phyloP scores from a whole-genome alignment of 805 yeast species.

The Wickerhamomyces kurtzmanii region DNA sequence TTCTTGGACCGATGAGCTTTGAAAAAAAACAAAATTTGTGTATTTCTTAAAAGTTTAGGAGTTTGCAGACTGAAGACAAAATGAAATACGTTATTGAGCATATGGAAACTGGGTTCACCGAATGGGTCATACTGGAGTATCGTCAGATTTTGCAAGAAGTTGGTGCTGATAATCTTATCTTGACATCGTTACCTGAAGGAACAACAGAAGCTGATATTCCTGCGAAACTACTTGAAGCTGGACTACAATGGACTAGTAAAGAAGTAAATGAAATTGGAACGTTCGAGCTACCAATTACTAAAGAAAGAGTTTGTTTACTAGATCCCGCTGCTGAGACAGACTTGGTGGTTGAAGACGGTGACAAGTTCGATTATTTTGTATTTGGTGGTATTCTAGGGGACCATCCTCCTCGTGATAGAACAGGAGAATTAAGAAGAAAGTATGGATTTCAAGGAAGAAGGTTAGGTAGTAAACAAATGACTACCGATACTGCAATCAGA shows the following conservation, averaged over 20 bases:
- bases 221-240: slow-evolving; percentile 39
- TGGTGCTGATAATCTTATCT: slow-evolving; percentile 63
- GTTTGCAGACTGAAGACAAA: slow-evolving; percentile 1
- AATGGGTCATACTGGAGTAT: slow-evolving; percentile 90
- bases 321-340: slow-evolving; percentile 83
- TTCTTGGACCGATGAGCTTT: no score
- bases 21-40: no score
- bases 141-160: slow-evolving; percentile 74
- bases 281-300: slow-evolving; percentile 28
- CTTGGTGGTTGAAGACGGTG: slow-evolving; percentile 58
- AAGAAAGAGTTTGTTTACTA: slow-evolving; percentile 63
- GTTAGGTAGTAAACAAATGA: slow-evolving; percentile 86
- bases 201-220: slow-evolving; percentile 64
- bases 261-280: slow-evolving; percentile 45
- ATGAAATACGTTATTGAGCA: slow-evolving; percentile 95
- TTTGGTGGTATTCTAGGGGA: slow-evolving; percentile 96
- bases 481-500: slow-evolving; percentile 95
- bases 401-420: slow-evolving; percentile 86
- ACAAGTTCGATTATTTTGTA: slow-evolving; percentile 73
- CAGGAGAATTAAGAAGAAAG: slow-evolving; percentile 73
- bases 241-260: slow-evolving; percentile 73
- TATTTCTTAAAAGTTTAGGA: no score
- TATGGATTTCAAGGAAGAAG: slow-evolving; percentile 85
- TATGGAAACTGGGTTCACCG: slow-evolving; percentile 95
- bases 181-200: slow-evolving; percentile 64